These are phyloP conservation scores for Trametes maxima DNA, from an alignment of 768 basidiomycete species.

Conservation along the genomic window DNA sequence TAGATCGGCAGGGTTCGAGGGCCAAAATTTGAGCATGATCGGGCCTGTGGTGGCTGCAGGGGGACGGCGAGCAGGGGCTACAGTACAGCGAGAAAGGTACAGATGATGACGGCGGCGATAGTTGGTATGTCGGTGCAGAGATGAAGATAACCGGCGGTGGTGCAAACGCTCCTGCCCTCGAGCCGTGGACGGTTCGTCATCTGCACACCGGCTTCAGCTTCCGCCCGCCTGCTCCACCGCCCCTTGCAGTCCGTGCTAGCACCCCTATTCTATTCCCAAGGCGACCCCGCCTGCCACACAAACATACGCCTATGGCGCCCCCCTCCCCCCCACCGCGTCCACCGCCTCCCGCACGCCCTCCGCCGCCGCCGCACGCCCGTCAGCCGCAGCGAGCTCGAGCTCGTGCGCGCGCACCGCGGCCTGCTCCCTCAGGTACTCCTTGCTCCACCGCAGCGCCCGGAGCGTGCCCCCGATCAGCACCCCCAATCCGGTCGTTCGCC, in stretches of 20 bases:
- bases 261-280: neutral
- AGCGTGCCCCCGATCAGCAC: constrained; percentile 56
- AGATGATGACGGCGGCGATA: neutral
- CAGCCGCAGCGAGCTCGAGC: constrained; percentile 29
- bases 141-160: neutral
- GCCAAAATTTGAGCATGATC: constrained; percentile 73
- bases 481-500: constrained; percentile 57
- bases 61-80: constrained; percentile 3
- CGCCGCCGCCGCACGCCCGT: constrained; percentile 21
- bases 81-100: constrained; percentile 3
- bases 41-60: constrained; percentile 1
- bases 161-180: no score
- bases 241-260: no score
- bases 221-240: no score
- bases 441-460: constrained; percentile 39
- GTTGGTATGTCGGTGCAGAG: neutral
- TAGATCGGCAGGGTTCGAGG: constrained; percentile 41
- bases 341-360: constrained; percentile 15
- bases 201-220: no score
- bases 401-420: constrained; percentile 27
- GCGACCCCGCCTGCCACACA: neutral
- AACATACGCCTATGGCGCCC: neutral
- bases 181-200: no score
- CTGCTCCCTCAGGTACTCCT: constrained; percentile 30
- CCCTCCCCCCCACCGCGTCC: neutral